Conservation (phyloP, 139 green algal species). For the Chlamydomonas sp. region DNA sequence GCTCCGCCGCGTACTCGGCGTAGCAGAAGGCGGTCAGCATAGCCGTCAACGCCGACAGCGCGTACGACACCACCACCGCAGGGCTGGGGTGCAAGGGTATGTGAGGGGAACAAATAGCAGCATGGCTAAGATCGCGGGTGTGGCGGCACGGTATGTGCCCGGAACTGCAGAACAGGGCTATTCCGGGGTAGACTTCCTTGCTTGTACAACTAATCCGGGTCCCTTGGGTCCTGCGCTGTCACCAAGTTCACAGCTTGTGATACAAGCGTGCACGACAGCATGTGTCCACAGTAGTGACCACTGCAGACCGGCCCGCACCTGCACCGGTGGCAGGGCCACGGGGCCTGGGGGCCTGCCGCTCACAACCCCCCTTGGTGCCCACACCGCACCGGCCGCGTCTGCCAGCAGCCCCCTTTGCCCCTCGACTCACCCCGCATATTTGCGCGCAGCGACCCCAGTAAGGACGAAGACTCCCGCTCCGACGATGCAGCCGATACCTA, state of each 20-base stretch:
- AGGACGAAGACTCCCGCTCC: conserved; percentile 94
- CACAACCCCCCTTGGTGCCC: background rate
- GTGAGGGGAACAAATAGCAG: background rate
- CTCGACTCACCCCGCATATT: conserved; percentile 59
- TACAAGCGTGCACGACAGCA: no score
- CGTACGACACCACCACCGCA: conserved; percentile 74
- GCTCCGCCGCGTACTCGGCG: conserved; percentile 83
- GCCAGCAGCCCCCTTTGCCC: background rate
- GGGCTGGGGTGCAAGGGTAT: conserved; percentile 14
- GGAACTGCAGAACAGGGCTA: no score
- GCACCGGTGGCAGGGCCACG: no score
- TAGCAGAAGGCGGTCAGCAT: conserved; percentile 89
- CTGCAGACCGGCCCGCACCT: no score
- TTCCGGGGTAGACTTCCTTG: no score
- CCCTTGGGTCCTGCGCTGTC: no score
- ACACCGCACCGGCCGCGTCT: background rate
- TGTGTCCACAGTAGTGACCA: no score
- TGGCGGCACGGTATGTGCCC: no score
- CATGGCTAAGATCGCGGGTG: no score
- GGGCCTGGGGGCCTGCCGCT: background rate
- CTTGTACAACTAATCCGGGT: no score
- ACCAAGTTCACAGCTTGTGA: no score
- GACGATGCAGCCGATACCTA: conserved; percentile 88
- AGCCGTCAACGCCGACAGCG: conserved; percentile 67
- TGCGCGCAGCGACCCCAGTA: conserved; percentile 77